Conservation (phyloP, 495 filamentous ascomycete species). For the Cladorrhinum samala region DNA sequence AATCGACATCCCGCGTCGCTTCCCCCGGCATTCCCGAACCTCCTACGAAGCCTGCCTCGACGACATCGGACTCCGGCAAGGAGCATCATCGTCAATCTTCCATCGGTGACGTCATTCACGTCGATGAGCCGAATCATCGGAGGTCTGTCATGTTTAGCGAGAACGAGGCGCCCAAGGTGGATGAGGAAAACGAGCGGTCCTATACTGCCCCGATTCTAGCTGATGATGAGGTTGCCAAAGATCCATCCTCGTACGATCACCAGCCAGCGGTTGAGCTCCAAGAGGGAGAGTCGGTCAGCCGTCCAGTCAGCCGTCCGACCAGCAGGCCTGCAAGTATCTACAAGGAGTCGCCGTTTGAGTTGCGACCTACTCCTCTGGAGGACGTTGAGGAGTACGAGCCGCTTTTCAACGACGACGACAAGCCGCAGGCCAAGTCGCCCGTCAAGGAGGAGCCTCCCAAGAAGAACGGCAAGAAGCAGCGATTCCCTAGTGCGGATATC, state of each 20-base stretch:
- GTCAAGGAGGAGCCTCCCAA: slow-evolving; percentile 45
- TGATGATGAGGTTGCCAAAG: slow-evolving; percentile 82
- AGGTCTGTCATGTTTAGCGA: slow-evolving; percentile 59
- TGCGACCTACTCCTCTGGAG: slow-evolving; percentile 68
- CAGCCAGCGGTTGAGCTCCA: slow-evolving; percentile 67
- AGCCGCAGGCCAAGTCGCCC: slow-evolving; percentile 37
- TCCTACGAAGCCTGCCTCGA: slow-evolving; percentile 15
- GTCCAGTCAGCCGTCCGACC: slow-evolving; percentile 56
- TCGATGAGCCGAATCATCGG: slow-evolving; percentile 62
- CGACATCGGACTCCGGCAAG: slow-evolving; percentile 17
- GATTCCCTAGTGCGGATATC: slow-evolving; percentile 89
- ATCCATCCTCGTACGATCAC: slow-evolving; percentile 47
- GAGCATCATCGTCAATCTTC: slow-evolving; percentile 19
- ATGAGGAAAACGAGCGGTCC: slow-evolving; percentile 40
- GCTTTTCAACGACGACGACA: slow-evolving; percentile 79
- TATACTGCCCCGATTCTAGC: slow-evolving; percentile 78
- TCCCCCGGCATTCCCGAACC: slow-evolving; percentile 52
- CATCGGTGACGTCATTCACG: slow-evolving; percentile 64
- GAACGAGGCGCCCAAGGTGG: slow-evolving; percentile 27
- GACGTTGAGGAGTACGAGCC: slow-evolving; percentile 94
- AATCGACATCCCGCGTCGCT: slow-evolving; percentile 64
- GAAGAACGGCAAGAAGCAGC: slow-evolving; percentile 58
- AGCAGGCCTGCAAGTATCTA: slow-evolving; percentile 63
- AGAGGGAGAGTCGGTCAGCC: slow-evolving; percentile 8
- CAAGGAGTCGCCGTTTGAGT: slow-evolving; percentile 33